Base-by-base conservation (phyloP, 306 rosid genomes). In the Prunus kanzakura region DNA sequence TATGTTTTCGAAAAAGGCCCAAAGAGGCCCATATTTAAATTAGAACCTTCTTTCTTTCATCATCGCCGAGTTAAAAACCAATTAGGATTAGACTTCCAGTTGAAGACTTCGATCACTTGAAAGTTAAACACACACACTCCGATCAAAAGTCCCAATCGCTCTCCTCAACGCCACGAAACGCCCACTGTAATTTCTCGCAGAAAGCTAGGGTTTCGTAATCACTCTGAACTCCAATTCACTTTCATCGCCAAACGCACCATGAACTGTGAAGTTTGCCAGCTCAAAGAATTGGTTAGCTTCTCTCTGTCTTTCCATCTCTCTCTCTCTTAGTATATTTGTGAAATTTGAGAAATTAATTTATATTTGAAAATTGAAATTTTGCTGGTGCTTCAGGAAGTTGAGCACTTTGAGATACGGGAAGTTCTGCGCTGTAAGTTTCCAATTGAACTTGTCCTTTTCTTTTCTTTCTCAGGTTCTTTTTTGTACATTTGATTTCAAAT, bases 211-310 rank as follows among this genome's bases (percentile, higher is more conserved):
- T 82, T 77, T 74, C 62, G 22, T 45, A n/a, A n/a, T 66, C 75
- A 3, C 52, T 38, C 25, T 5, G 45, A 72, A n/a, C 51, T 50
- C 12, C 66, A 70, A 67, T 70, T 22, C 80, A 12, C 58, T 72
- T 13, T 64, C 79, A 4, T 19, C 64, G 18, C 61, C 71, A 18
- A 25, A 46, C 63, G 63, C 35, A 87, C 77, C 75, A 91, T 93
- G 98, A 93, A 87, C 87, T 93, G 98, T 65, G 97, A 93, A 89
- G 94, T 88, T 80, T 93, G 97, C 84, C 97, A 90, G 58, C 98
- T 93, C 85, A 90, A 88, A 79, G 98, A 93, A 83, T 78, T 93
- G 85, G 97, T 90, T 87, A 0, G 30, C n/a, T 43, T 46, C 25
- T 25, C 23, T 30, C 27, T 63, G 69, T 27, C 7, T 43, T 14